These are phyloP conservation scores for Plantago ovata DNA, from an alignment of 257 asterid genomes.

Conservation along the genomic window DNA sequence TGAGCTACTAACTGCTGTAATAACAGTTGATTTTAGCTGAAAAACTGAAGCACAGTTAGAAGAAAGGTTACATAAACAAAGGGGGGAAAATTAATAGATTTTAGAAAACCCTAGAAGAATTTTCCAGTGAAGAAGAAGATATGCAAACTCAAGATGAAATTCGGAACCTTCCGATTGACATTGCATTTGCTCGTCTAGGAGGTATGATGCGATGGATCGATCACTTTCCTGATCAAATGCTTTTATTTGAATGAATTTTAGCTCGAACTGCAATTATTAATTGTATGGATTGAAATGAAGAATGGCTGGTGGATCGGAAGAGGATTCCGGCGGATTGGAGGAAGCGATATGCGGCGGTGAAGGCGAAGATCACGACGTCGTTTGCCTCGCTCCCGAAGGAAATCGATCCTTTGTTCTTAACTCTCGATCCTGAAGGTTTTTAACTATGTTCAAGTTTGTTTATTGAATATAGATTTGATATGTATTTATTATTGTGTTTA, in stretches of 20 bases:
- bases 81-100: too few relatives aligned
- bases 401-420: slow-evolving; percentile 67
- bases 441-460: neutral
- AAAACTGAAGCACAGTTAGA: too few relatives aligned
- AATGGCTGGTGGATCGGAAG: slow-evolving; percentile 97
- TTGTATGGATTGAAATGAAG: slow-evolving; percentile 36
- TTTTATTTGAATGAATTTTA: neutral
- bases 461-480: too few relatives aligned
- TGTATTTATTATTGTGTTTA: neutral
- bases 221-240: neutral
- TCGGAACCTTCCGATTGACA: slow-evolving; percentile 84
- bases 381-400: slow-evolving; percentile 79
- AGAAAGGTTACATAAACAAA: too few relatives aligned
- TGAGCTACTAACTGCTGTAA: too few relatives aligned
- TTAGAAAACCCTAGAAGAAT: too few relatives aligned
- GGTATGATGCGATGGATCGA: slow-evolving; percentile 48
- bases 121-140: slow-evolving; percentile 2
- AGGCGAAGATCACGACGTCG: slow-evolving; percentile 69
- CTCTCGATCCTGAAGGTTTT: slow-evolving; percentile 77
- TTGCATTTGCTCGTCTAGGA: slow-evolving; percentile 93
- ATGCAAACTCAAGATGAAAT: slow-evolving; percentile 77
- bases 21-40: too few relatives aligned
- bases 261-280: neutral
- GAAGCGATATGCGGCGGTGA: slow-evolving; percentile 76
- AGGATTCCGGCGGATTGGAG: slow-evolving; percentile 87